Evolutionary conservation across 1,139 yeast genomes (phyloP).

Genomic region (Blastobotrys buckinghamii): DNA sequence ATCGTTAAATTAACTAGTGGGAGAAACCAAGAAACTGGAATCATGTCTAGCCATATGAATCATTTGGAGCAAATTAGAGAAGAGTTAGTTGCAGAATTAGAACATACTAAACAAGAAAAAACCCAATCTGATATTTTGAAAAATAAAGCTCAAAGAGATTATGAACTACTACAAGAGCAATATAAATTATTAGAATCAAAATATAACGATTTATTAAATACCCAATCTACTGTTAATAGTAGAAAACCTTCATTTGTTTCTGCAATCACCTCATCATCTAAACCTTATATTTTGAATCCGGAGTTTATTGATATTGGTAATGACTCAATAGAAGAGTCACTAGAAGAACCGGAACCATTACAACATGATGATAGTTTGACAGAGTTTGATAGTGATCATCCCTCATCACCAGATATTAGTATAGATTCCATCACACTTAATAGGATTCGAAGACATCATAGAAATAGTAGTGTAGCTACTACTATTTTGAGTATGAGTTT

Average conservation of each 20-base stretch:
- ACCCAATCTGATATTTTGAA: conserved; percentile 21
- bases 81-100: conserved; percentile 19
- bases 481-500: background rate
- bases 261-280: background rate
- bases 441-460: background rate
- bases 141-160: conserved; percentile 22
- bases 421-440: background rate
- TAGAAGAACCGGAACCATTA: background rate
- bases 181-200: conserved; percentile 19
- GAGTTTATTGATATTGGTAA: background rate
- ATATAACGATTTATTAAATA: background rate
- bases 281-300: background rate
- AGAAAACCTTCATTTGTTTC: background rate
- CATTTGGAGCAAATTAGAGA: conserved; percentile 23
- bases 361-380: background rate
- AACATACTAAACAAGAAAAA: conserved; percentile 17
- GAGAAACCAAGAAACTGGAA: conserved; percentile 16
- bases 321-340: background rate
- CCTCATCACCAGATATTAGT: conserved; percentile 3
- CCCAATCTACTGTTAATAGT: background rate
- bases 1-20: conserved; percentile 18
- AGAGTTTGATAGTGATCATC: background rate
- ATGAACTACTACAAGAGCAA: conserved; percentile 23
- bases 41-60: conserved; percentile 20
- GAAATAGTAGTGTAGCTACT: background rate